phyloP scores from a whole-genome alignment of 352 stramenopile species.

The Phytophthora constricta region DNA sequence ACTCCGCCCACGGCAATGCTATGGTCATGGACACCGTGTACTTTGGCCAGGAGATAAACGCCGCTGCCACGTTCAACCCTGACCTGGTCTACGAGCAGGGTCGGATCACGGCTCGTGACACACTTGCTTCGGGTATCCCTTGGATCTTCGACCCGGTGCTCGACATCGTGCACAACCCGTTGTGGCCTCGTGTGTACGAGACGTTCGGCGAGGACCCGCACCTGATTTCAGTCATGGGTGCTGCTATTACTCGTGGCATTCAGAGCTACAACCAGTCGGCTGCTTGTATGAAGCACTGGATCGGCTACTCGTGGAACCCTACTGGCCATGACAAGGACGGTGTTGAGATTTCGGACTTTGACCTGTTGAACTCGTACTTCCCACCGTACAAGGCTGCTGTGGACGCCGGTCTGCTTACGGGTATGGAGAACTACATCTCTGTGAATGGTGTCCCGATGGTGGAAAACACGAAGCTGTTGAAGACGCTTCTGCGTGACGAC shows the following conservation, averaged over 20 bases:
- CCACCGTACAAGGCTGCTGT: conserved; percentile 77
- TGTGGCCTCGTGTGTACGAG: conserved; percentile 89
- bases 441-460: conserved; percentile 89
- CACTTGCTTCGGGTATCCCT: conserved; percentile 67
- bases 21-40: conserved; percentile 74
- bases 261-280: conserved; percentile 62
- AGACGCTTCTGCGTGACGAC: conserved; percentile 70
- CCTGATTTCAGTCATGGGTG: conserved; percentile 71
- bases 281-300: conserved; percentile 89
- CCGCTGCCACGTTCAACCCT: conserved; percentile 80
- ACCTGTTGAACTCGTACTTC: too few species aligned
- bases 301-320: conserved; percentile 74
- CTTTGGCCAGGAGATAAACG: conserved; percentile 81
- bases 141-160: conserved; percentile 89
- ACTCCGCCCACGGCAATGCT: conserved; percentile 83
- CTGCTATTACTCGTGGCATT: conserved; percentile 69
- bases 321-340: conserved; percentile 80
- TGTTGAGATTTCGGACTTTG: conserved; percentile 64
- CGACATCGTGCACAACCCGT: conserved; percentile 77
- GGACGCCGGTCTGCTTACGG: conserved; percentile 69
- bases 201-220: conserved; percentile 92
- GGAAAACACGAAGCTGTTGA: conserved; percentile 68
- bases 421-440: conserved; percentile 94
- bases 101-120: conserved; percentile 45
- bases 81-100: conserved; percentile 58